Evolutionary conservation across 257 asterid genomes (phyloP), one percentile per base, ranked within the genome.

Genomic region (Catharanthus roseus): DNA sequence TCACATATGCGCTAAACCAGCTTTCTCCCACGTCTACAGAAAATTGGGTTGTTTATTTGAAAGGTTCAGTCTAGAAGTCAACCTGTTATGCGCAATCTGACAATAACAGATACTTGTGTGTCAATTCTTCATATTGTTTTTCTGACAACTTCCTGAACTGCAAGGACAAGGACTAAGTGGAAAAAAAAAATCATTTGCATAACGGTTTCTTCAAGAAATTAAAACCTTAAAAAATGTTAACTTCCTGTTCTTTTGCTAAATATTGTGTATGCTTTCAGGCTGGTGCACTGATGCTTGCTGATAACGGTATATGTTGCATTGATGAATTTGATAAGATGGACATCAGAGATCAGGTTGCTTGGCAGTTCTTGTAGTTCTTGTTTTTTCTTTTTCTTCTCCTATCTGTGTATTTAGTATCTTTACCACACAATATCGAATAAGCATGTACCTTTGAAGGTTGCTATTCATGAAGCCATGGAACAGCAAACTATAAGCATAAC

Each of bases 311-410:
- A 74, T 95, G 99, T 78, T 95, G 99, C 79, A 91, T 95, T 72
- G 99, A 95, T 54, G 97, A 95, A 82, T 95, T 95, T 82, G 99
- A 95, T 82, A 95, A 95, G 85, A 95, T 95, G 99, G 99, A 95
- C 73, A 63, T 88, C 68, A 86, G 90, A 80, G 99, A 95, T 87
- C 99, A 95, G 97, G 99, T 91, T 33, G 41, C 67, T 62, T 33
- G 79, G 65, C 76, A 71, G 47, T 23, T 28, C 57, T 65, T 69
- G 11, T 24, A 64, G 54, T 68, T 54, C 26, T 44, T 65, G 23
- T 75, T 61, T 34, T 24, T 53, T 6, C 5, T 21, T n/a, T 41
- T 70, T 82, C 26, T 26, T 47, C 55, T 9, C 11, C 54, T 31
- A 50, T 29, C 65, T 65, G n/a, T 72, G 28, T 47, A 26, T 41